Evolutionary conservation across 176 grass and related monocot genomes (phyloP).

Genomic region (Oropetium thomaeum): DNA sequence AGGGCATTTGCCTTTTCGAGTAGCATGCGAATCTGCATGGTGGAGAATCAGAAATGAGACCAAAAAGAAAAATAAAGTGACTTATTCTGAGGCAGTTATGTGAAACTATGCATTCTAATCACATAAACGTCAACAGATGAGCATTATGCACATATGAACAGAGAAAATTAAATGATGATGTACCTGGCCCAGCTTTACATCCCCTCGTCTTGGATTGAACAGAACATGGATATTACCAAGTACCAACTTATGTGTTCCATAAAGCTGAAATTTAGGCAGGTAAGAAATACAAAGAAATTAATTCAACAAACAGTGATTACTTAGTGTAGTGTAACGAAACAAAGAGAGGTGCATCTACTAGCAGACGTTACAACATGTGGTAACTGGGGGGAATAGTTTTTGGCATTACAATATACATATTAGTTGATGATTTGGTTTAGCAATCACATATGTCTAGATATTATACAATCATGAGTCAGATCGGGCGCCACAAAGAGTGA

Average conservation of each 20-base stretch:
- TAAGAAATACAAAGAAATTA: neutral
- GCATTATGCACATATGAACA: neutral
- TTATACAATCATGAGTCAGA: conserved; percentile 10
- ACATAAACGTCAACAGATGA: conserved; percentile 5
- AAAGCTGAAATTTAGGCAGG: conserved; percentile 36
- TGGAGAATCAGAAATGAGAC: neutral
- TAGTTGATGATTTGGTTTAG: conserved; percentile 1
- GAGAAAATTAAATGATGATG: neutral
- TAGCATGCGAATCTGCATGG: conserved; percentile 70
- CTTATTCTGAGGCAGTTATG: neutral
- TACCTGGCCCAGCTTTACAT: conserved; percentile 97
- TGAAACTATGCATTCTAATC: conserved; percentile 15
- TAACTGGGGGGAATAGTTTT: neutral
- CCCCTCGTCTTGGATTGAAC: conserved; percentile 83
- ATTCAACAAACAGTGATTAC: conserved; percentile 12
- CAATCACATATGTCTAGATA: neutral
- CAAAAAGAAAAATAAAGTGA: conserved; percentile 3
- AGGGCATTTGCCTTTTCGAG: conserved; percentile 58
- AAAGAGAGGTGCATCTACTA: neutral
- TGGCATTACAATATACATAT: neutral
- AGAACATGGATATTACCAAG: conserved; percentile 90
- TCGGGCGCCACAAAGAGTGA: neutral
- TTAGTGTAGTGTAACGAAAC: neutral
- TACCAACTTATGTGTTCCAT: conserved; percentile 54
- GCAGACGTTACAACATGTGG: neutral